Percentiles rank a stretch among this genome's conserved stretches.
Evolutionary conservation across 805 yeast genomes (phyloP).

Genomic region (Scheffersomyces spartinae): DNA sequence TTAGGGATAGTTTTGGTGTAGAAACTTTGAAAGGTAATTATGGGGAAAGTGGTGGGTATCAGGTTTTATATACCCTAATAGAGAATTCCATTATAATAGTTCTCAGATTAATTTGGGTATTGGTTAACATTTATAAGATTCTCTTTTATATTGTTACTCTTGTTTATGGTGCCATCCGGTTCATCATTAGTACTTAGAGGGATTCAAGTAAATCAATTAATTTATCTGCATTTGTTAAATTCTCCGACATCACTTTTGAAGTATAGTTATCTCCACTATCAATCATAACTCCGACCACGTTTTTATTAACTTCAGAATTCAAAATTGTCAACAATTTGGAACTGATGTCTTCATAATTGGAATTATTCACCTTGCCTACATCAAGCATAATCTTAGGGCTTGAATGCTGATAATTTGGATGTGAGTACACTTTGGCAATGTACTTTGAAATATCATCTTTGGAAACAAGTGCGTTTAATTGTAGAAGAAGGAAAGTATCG

Average conservation of each 20-base stretch:
- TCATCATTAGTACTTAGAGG: slow-evolving; percentile 2
- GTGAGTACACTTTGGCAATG: slow-evolving; percentile 8
- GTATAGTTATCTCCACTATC: slow-evolving; percentile 29
- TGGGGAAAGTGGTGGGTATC: slow-evolving; percentile 12
- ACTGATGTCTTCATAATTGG: slow-evolving; percentile 5
- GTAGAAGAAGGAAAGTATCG: slow-evolving; percentile 35
- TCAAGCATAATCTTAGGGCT: slow-evolving; percentile 11
- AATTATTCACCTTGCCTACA: slow-evolving; percentile 12
- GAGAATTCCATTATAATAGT: slow-evolving; percentile 28
- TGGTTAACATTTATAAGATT: slow-evolving; percentile 21
- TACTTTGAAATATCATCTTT: slow-evolving; percentile 7
- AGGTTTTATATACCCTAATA: slow-evolving; percentile 16
- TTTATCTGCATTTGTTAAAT: slow-evolving; percentile 13
- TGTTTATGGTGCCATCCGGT: slow-evolving; percentile 6
- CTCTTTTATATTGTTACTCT: slow-evolving; percentile 9
- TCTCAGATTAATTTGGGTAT: slow-evolving; percentile 26
- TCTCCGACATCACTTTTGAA: slow-evolving; percentile 8
- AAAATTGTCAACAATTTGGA: slow-evolving; percentile 7
- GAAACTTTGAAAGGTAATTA: slow-evolving; percentile 4
- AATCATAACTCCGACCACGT: slow-evolving; percentile 24
- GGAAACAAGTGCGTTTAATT: slow-evolving; percentile 9
- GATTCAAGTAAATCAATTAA: slow-evolving; percentile 10
- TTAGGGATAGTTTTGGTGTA: too few species aligned
- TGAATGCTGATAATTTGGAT: slow-evolving; percentile 5
- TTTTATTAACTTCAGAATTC: slow-evolving; percentile 6